phyloP scores from a whole-genome alignment of 2,329 filamentous ascomycete species.

The Penicillium vulpinum region DNA sequence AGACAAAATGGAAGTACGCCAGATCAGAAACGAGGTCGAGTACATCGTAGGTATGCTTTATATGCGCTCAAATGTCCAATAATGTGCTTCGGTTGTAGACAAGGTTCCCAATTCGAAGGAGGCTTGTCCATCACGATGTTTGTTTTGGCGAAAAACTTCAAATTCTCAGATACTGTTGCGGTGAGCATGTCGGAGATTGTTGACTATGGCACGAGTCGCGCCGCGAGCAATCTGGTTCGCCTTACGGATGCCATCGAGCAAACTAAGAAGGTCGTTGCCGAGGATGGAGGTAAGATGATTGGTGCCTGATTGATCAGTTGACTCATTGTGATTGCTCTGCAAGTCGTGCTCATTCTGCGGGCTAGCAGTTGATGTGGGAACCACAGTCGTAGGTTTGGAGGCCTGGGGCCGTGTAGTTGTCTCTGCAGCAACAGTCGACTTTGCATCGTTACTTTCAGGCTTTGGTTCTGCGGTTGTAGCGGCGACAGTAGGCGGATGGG shows the following conservation, averaged over 20 bases:
- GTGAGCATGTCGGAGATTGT: background rate
- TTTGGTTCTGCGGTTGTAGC: background rate
- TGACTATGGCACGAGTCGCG: background rate
- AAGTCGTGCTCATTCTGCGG: background rate
- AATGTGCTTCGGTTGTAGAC: background rate
- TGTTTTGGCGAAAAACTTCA: too few species aligned
- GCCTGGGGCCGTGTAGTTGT: background rate
- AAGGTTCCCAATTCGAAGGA: background rate
- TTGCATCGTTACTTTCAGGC: background rate
- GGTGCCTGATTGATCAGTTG: background rate
- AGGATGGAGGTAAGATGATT: background rate
- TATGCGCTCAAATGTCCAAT: background rate
- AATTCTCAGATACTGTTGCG: background rate
- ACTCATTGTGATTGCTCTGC: too few species aligned
- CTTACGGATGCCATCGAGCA: background rate
- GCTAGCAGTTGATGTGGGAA: background rate
- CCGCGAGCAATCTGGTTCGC: background rate
- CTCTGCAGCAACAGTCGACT: background rate
- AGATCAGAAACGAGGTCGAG: background rate
- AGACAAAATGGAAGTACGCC: background rate
- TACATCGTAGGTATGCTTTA: background rate
- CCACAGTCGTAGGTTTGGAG: background rate
- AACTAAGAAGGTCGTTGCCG: constrained; percentile 1
- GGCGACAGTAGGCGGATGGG: constrained; percentile 51
- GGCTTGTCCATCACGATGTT: background rate